A percentile compares a stretch with the other conserved stretches of the same genome.
Evolutionary conservation across 805 yeast species (phyloP).

Genomic region (Candida pseudofarinosa): DNA sequence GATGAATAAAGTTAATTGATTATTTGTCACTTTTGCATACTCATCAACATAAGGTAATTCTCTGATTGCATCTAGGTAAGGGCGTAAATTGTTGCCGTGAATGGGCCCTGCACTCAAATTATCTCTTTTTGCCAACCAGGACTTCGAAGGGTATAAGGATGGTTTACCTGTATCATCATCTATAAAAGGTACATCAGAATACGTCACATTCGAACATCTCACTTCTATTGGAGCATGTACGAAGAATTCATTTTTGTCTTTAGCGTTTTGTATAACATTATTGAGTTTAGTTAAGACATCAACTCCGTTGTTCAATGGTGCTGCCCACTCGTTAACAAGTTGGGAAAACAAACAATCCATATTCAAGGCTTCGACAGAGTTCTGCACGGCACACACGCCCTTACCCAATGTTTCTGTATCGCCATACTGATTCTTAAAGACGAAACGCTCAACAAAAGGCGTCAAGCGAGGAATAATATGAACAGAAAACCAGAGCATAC

Average conservation of each 20-base stretch:
- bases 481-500: conserved; percentile 74
- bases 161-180: conserved; percentile 32
- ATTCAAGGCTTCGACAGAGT: conserved; percentile 81
- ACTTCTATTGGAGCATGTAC: conserved; percentile 97
- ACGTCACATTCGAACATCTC: conserved; percentile 83
- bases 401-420: conserved; percentile 58
- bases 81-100: conserved; percentile 78
- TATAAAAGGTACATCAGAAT: conserved; percentile 33
- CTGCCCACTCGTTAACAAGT: conserved; percentile 96
- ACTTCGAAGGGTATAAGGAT: conserved; percentile 38
- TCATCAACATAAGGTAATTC: conserved; percentile 47
- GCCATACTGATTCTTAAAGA: conserved; percentile 83
- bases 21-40: conserved; percentile 51
- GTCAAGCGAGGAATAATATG: conserved; percentile 70
- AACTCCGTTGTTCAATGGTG: conserved; percentile 77
- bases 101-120: conserved; percentile 68
- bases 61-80: conserved; percentile 80
- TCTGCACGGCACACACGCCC: conserved; percentile 67
- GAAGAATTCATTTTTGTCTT: conserved; percentile 56
- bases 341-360: conserved; percentile 96
- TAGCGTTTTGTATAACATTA: conserved; percentile 58
- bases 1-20: conserved; percentile 78
- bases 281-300: conserved; percentile 63
- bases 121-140: conserved; percentile 51
- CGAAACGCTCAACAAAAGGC: conserved; percentile 80